phyloP scores from a whole-genome alignment of 1,284 basidiomycete species.

The Singerocomus inundabilis region DNA sequence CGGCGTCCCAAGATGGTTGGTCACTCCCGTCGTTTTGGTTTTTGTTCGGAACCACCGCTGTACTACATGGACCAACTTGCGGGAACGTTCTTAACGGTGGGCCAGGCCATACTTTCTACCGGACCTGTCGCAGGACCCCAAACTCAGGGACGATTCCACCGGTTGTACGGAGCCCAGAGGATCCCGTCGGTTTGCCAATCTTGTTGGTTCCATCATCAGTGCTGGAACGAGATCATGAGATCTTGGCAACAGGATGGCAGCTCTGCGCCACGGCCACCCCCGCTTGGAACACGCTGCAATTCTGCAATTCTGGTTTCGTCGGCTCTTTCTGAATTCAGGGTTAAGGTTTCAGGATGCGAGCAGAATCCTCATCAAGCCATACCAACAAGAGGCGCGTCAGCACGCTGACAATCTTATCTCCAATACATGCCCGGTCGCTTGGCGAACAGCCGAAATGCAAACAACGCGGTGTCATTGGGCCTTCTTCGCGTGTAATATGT shows the following conservation, averaged over 20 bases:
- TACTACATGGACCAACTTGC: constrained; percentile 9
- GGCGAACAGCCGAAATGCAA: constrained; percentile 21
- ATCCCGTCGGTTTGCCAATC: constrained; percentile 17
- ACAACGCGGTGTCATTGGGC: constrained; percentile 31
- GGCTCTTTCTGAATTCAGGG: constrained; percentile 13
- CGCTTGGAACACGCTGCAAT: constrained; percentile 4
- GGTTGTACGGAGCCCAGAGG: constrained; percentile 9
- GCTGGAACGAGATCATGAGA: constrained; percentile 20
- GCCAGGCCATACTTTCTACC: neutral
- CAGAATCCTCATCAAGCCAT: constrained; percentile 9
- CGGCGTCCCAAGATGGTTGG: constrained; percentile 21
- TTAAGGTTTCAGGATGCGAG: constrained; percentile 15
- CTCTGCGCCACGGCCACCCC: constrained; percentile 2
- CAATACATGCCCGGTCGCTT: constrained; percentile 17
- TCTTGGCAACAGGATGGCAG: constrained; percentile 16
- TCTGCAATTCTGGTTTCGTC: constrained; percentile 3
- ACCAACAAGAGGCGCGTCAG: constrained; percentile 14
- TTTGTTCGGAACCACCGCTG: constrained; percentile 5
- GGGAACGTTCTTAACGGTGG: constrained; percentile 12
- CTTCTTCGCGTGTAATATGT: constrained; percentile 31
- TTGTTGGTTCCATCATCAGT: constrained; percentile 11
- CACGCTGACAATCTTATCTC: constrained; percentile 30
- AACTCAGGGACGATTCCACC: constrained; percentile 9
- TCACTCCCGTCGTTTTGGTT: neutral
- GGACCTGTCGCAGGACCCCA: constrained; percentile 8